Base-by-base conservation (phyloP, 768 basidiomycete species). In the Cystobasidium tubakii region DNA sequence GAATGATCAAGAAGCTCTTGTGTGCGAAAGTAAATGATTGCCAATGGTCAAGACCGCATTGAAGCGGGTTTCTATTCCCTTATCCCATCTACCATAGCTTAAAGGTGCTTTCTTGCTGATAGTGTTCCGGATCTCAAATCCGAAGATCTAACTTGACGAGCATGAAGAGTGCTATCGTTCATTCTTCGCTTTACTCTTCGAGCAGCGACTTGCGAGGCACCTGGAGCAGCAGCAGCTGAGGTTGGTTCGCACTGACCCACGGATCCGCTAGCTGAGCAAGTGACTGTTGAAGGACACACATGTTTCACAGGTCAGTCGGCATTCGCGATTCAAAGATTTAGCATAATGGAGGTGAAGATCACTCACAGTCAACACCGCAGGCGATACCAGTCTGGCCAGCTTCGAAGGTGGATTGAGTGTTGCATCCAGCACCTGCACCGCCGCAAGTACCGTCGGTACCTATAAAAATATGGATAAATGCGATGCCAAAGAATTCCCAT, bases 391-490 rank as follows among this genome's bases (percentile, higher is more conserved):
- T 9, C 27, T 71, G 69, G 55, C 69, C 69, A 27, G 55, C n/a
- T 27, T 34, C 50, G 54, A 71, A 71, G 12, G 10, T 36, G 55
- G 33, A n/a, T 36, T 71, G 69, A 17, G 54, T 57, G 54, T 71
- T 71, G 69, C 69, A 71, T 17, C 69, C 69, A 7, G 69, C 69
- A 23, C 69, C 69, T 15, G 10, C 53, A 29, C 69, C 69, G 15
- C 69, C 69, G 55, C 69, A 71, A 13, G 54, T 53, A 27, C 66
- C 66, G 46, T 67, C 66, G 46, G 66, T 67, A 50, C 66, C 66
- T 67, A 31, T 29, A 44, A 23, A 43, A 12, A 42, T 19, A 67
- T 46, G 43, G 7, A 29, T 7, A 53, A 53, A 36, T 23, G 13
- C 43, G 9, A 15, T 36, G n/a, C n/a, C n/a, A n/a, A n/a, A n/a